Evolutionary conservation across 2,329 filamentous ascomycete species (phyloP), one percentile per base, ranked within the genome.

Genomic region (Alternaria postmessia): DNA sequence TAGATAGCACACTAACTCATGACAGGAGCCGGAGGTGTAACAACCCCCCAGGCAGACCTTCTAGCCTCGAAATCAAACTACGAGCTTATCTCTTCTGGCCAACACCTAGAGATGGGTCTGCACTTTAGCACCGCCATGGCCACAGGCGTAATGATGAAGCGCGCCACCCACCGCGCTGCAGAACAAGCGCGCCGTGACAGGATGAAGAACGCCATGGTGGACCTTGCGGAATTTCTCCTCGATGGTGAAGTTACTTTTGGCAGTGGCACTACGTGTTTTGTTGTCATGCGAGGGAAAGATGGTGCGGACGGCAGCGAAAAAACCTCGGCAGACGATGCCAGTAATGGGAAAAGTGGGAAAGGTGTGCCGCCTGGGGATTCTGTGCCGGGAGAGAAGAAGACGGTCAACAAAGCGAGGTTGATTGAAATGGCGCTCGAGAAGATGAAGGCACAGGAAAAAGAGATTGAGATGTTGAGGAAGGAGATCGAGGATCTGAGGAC

Each of bases 41-140:
- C 65, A 55, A 71, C 69, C 22, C 66, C 71, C 1, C 69, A 71
- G 63, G 70, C 72, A 9, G 72, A 74, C 49, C 62, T 73, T 3
- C 57, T 74, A 4, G 72, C 72, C 20, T 69, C 68, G 9, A 74
- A 74, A 59, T 68, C 64, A 52, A 74, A 74, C 59, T 74, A 74
- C 49, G 72, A 74, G 49, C 61, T 73, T 24, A 74, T 74, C 11
- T 72, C 70, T 20, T 67, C 65, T 1, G 72, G 72, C 51, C 68
- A 73, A 38, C 72, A 74, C 43, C 58, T 73, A 7, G 72, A 74
- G 59, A 74, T 74, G 72, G 72, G 72, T 7, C 47, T 74, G 26
- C 72, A 74, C 57, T 74, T 74, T 51, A 73, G 70, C 57, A 72
- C 70, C 32, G 70, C 72, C 57, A 74, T 74, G 72, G 70, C 72